Evolutionary conservation across 1,139 yeast species (phyloP), one percentile per base, ranked within the genome.

Genomic region (Taphrina sp.): DNA sequence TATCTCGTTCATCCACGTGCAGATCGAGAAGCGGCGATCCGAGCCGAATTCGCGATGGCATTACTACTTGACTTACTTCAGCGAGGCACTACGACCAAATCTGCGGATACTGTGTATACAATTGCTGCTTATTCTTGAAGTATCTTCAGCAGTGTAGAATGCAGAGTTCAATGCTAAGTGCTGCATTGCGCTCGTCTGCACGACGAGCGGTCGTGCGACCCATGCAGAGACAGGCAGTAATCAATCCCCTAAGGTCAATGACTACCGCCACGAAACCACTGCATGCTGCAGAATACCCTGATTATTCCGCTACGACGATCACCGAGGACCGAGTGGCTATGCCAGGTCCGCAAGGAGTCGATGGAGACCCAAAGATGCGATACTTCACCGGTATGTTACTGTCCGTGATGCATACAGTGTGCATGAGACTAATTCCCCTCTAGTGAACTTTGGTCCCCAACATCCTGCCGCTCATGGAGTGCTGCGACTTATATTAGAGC

Each of bases 391-490:
- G 47, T 51, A 33, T 14, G 39, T 44, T 19, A 8, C 43, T 14
- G n/a, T 10, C 24, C 7, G 19, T 38, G 12, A 12, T 7, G 10
- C 19, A 7, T 8, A 19, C 5, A 16, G 29, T 12, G n/a, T 12
- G 7, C 14, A 7, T 38, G 43, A 10, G 10, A 12, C 7, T 16
- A 38, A 8, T 35, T 8, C 12, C 29, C 86, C 86, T 74, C 86
- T 95, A 53, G 82, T 87, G 69, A 87, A 86, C 73, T 87, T 87
- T 67, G 95, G 95, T 37, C 95, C 95, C 42, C 95, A 86, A 73
- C 95, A 86, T 75, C 95, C 95, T 29, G 95, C 95, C 60, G 95
- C 95, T 45, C 95, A 86, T 74, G 95, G 95, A 63, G 95, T 86
- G 73, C 76, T 86, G 74, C 80, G 95, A 68, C 76, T 86, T 71